Evolutionary conservation across 768 basidiomycete genomes (phyloP), one percentile per base, ranked within the genome.

Genomic region (Scleroderma bovista): DNA sequence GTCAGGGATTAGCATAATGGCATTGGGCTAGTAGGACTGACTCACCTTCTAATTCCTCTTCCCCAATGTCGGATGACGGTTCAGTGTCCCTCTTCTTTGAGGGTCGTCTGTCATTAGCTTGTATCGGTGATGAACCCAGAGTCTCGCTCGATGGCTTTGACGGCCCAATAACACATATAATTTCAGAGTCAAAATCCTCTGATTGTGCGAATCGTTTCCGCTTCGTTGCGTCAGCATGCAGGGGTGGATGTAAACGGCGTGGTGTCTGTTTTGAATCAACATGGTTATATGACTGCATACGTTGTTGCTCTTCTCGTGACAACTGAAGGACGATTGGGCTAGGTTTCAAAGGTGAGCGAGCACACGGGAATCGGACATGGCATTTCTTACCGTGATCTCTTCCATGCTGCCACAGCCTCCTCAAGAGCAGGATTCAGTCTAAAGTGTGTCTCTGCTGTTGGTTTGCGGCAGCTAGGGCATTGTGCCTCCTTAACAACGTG

Each of bases 401-500:
- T 79, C 87, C 89, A 93, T n/a, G 80, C 73, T n/a, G 71, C 66
- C 3, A 88, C 77, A 11, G 75, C 75, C 52, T 81, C 84, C 62
- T 88, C 90, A 40, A 92, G 61, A n/a, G 69, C 74, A n/a, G 78
- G 70, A 60, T 88, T 88, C 33, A 79, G 75, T 55, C 86, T 69
- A 48, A 93, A 69, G 40, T 84, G 79, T 3, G 74, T 75, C 61
- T 90, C 88, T 12, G 72, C 73, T 0, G 76, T 67, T 17, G 64
- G 51, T 57, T 81, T 80, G 17, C 85, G 75, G 65, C 90, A 93
- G 16, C 69, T 72, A 8, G 90, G 88, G 57, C 90, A 92, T 61
- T 84, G 81, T 22, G 79, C 75, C 59, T 84, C 83, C 29, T 63
- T 71, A 6, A 71, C 58, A 24, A 90, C 63, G 5, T 78, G 72